Percentiles rank a stretch among this genome's conserved stretches.
These are phyloP conservation scores for Pythium folliculosum DNA, from an alignment of 352 stramenopile genomes.

Conservation along the genomic window DNA sequence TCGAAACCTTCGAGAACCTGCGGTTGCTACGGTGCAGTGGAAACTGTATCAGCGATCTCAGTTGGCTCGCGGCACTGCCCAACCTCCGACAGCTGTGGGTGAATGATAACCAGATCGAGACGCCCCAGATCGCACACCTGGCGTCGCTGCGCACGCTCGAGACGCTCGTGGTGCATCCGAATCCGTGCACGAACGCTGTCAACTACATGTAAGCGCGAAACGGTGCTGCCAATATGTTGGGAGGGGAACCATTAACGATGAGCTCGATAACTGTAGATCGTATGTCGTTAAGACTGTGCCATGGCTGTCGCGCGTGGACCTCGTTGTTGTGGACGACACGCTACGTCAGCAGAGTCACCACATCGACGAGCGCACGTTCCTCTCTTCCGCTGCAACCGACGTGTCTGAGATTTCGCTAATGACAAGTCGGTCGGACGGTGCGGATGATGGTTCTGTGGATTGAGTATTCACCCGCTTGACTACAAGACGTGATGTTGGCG, in stretches of 20 bases:
- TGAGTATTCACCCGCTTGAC: background rate
- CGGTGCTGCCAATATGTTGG: background rate
- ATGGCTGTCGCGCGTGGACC: conserved; percentile 55
- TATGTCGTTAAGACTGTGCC: conserved; percentile 45
- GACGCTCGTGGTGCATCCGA: conserved; percentile 63
- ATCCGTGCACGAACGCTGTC: conserved; percentile 57
- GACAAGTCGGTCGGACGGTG: conserved; percentile 30
- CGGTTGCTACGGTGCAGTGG: conserved; percentile 53
- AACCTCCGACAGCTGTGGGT: conserved; percentile 63
- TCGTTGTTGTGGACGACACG: conserved; percentile 41
- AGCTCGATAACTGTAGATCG: background rate
- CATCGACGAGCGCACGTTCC: conserved; percentile 31
- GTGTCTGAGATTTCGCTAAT: conserved; percentile 38
- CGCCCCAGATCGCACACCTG: conserved; percentile 48
- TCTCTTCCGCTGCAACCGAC: conserved; percentile 44
- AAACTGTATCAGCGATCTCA: conserved; percentile 59
- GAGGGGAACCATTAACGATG: background rate
- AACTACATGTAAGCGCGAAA: conserved; percentile 43
- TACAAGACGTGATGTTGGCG: background rate
- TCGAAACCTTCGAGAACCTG: conserved; percentile 44
- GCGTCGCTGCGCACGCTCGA: conserved; percentile 33
- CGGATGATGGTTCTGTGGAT: background rate
- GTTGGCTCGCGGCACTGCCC: conserved; percentile 36
- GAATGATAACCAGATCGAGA: conserved; percentile 56
- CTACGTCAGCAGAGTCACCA: conserved; percentile 50